A percentile compares a stretch with the other conserved stretches of the same genome.
phyloP scores from a whole-genome alignment of 2,329 filamentous ascomycete species.

The Diplodia seriata region DNA sequence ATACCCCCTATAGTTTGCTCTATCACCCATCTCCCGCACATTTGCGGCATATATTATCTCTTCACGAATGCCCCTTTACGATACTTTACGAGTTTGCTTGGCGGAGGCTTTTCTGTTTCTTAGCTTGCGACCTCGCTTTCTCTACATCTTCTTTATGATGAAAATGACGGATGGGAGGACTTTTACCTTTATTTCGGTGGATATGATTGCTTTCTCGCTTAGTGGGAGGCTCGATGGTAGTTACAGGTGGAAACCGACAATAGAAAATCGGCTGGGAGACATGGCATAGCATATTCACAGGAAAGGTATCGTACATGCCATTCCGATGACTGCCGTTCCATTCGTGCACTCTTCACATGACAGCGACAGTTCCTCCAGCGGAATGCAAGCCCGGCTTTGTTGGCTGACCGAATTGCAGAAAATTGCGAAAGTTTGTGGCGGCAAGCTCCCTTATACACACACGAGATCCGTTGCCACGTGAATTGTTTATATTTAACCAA shows the following conservation, averaged over 20 bases:
- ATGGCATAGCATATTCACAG: background rate
- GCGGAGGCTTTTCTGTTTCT: background rate
- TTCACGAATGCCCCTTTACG: background rate
- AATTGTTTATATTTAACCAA: background rate
- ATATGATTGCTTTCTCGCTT: conserved; percentile 1
- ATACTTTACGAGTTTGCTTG: conserved; percentile 13
- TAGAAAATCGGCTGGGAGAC: background rate
- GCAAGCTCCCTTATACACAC: background rate
- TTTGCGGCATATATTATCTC: background rate
- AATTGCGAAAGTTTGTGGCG: background rate
- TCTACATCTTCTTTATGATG: background rate
- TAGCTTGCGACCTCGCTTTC: background rate
- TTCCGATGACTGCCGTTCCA: background rate
- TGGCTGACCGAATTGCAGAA: background rate
- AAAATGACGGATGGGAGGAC: background rate
- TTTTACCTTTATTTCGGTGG: background rate
- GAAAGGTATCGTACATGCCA: background rate
- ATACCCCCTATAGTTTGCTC: conserved; percentile 29
- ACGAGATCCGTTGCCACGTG: background rate
- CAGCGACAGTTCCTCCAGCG: background rate
- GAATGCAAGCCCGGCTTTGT: background rate
- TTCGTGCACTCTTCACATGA: background rate
- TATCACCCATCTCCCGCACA: background rate
- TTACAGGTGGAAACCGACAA: background rate
- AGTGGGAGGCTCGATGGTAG: background rate